Conservation (phyloP, 148 eudicot species). For the Rhododendron mucronatum region DNA sequence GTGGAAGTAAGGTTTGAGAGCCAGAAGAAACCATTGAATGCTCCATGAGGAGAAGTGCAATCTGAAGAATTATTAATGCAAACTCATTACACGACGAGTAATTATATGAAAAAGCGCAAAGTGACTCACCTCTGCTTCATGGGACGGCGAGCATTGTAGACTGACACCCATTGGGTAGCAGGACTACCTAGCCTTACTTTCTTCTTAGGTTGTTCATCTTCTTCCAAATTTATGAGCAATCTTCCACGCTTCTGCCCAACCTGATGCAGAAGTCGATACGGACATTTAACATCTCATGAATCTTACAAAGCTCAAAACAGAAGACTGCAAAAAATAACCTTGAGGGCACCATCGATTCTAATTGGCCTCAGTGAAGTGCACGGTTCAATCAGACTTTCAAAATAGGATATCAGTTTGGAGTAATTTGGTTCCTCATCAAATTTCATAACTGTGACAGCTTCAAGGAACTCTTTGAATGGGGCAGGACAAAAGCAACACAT, state of each 20-base stretch:
- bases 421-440: constrained; percentile 93
- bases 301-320: not conserved
- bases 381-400: constrained; percentile 84
- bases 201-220: constrained; percentile 86
- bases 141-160: constrained; percentile 91
- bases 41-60: constrained; percentile 5
- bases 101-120: not conserved
- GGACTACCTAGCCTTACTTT: constrained; percentile 87
- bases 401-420: constrained; percentile 71
- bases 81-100: not conserved
- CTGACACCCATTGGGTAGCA: constrained; percentile 95
- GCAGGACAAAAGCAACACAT: constrained; percentile 97
- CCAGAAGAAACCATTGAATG: not conserved
- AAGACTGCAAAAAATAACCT: constrained; percentile 35
- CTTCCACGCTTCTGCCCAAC: constrained; percentile 91
- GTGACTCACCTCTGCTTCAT: constrained; percentile 81
- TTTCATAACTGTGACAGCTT: constrained; percentile 88
- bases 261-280: constrained; percentile 25
- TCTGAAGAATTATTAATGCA: not conserved
- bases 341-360: constrained; percentile 82
- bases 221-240: constrained; percentile 80
- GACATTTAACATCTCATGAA: constrained; percentile 4
- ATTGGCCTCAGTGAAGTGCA: constrained; percentile 71
- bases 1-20: not conserved
- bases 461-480: constrained; percentile 82